phyloP scores from a whole-genome alignment of 129 eudicot species.

The Sambucus nigra region DNA sequence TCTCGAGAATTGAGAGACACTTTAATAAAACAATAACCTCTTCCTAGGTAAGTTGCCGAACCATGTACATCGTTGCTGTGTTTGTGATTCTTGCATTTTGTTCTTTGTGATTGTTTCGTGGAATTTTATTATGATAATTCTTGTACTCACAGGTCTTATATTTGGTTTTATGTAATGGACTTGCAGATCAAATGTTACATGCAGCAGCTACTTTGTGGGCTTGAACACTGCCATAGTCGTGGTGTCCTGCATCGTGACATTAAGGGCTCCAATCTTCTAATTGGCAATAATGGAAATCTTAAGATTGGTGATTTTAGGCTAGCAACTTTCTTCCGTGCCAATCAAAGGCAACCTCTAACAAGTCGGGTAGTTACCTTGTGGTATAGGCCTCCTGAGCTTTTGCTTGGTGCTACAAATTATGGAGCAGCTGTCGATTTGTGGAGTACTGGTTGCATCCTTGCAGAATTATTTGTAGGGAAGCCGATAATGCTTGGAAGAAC shows the following conservation, averaged over 20 bases:
- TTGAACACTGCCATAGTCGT: constrained; percentile 56
- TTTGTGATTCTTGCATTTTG: too few relatives aligned
- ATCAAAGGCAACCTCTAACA: constrained; percentile 47
- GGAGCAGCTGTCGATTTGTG: constrained; percentile 63
- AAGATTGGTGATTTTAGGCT: constrained; percentile 70
- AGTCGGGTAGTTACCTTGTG: constrained; percentile 71
- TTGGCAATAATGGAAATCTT: constrained; percentile 48
- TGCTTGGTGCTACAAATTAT: constrained; percentile 61
- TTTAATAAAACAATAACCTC: too few relatives aligned
- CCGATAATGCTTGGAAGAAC: constrained; percentile 74
- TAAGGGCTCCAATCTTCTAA: constrained; percentile 54
- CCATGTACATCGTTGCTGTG: too few relatives aligned
- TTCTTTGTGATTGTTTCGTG: too few relatives aligned
- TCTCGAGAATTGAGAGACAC: too few relatives aligned
- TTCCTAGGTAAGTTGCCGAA: too few relatives aligned
- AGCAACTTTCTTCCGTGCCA: constrained; percentile 40
- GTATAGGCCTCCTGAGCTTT: constrained; percentile 70
- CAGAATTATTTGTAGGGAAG: constrained; percentile 56
- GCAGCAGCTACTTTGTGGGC: constrained; percentile 57
- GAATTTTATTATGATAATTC: too few relatives aligned
- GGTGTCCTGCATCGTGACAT: constrained; percentile 67
- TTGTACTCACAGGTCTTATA: not conserved
- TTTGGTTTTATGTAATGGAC: constrained; percentile 4
- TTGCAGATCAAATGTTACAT: constrained; percentile 53
- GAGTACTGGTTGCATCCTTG: constrained; percentile 72